A percentile compares a stretch with the other conserved stretches of the same genome.
phyloP scores from a whole-genome alignment of 2,329 filamentous ascomycete genomes.

The Aspergillus sojae region DNA sequence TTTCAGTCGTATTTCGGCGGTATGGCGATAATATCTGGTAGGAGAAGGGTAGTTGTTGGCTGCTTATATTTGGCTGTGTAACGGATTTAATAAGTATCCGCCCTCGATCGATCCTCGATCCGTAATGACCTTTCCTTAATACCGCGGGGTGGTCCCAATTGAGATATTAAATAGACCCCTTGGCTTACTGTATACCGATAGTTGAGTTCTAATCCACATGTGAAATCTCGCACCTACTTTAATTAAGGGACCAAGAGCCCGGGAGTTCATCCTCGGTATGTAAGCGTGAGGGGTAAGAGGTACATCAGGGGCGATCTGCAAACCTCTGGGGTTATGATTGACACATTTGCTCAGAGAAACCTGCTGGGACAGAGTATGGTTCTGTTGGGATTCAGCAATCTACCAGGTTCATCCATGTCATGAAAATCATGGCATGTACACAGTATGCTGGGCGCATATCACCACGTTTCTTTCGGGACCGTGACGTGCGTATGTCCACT shows the following conservation, averaged over 20 bases:
- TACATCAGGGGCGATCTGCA: neutral
- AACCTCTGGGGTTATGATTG: neutral
- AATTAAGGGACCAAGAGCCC: neutral
- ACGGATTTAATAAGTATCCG: neutral
- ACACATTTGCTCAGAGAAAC: neutral
- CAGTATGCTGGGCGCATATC: neutral
- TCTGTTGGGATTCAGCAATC: neutral
- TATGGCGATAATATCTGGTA: neutral
- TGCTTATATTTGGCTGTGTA: neutral
- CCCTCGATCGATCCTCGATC: neutral
- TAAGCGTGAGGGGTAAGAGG: neutral
- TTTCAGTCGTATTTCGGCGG: neutral
- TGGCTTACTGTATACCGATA: neutral
- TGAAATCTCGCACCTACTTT: neutral
- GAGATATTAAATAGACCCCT: neutral
- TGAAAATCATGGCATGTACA: neutral
- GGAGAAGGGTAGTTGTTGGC: neutral
- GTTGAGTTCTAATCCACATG: neutral
- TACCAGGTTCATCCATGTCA: neutral
- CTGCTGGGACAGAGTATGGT: neutral
- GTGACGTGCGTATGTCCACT: neutral
- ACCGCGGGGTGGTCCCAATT: neutral
- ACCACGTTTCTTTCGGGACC: neutral
- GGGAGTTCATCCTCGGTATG: neutral
- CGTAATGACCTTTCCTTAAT: neutral